Evolutionary conservation across 1,284 basidiomycete genomes (phyloP), one percentile per base, ranked within the genome.

Genomic region (Leccinum holopus): DNA sequence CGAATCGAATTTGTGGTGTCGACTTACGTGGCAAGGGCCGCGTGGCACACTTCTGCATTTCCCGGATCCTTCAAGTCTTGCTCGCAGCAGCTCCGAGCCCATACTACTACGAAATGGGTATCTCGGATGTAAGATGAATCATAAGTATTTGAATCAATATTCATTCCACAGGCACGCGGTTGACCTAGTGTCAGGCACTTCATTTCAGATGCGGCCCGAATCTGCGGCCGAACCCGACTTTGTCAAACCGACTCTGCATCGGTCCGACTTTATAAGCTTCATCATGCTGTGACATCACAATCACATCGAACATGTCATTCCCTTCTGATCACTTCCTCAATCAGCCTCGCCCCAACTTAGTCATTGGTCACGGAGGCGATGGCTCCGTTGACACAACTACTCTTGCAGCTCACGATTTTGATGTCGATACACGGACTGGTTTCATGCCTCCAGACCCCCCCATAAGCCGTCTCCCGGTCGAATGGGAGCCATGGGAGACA

Each of bases 341-440:
- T 14, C 84, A 87, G 21, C 85, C 87, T 16, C 86, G 86, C 49
- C 84, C 83, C 3, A 82, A 84, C 65, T 72, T 77, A 59, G 66
- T 77, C 32, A 55, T 77, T 1, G 64, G 65, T 33, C 37, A 39
- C 49, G 73, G 74, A 12, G 70, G 71, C 16, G 69, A 69, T 7
- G 83, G 82, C 41, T 77, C 79, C 5, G 78, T 82, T n/a, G 93
- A 95, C 75, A 93, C 90, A 4, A 87, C 91, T 11, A 95, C 94
- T 4, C 86, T 95, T 60, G 92, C 94, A 12, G 90, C 93, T 4
- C 93, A 95, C 73, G 95, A 98, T 80, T 98, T 95, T 80, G 95
- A 97, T 74, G 91, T 98, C 67, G 93, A 97, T 72, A 92, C 92
- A 2, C 82, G 88, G 25, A 94, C 94, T 0, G 96, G 96, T 0